These are phyloP conservation scores for Thielaviopsis ethacetica DNA, from an alignment of 2,329 filamentous ascomycete genomes.

Conservation along the genomic window DNA sequence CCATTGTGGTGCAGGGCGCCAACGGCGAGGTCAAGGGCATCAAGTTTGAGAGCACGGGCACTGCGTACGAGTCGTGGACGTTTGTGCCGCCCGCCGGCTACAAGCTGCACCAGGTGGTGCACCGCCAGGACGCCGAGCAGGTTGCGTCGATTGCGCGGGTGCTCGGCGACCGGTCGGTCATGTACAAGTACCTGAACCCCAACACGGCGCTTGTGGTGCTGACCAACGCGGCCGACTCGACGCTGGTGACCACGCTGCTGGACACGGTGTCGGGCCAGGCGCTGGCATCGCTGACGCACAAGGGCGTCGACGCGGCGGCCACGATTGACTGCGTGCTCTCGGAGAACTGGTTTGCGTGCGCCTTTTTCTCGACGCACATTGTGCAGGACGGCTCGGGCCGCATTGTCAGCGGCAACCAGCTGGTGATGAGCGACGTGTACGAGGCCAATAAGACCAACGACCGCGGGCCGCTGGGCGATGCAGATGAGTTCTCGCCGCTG, in stretches of 20 bases:
- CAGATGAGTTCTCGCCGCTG: conserved; percentile 71
- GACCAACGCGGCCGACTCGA: conserved; percentile 38
- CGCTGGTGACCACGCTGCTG: conserved; percentile 60
- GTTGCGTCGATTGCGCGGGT: conserved; percentile 92
- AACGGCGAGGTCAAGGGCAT: conserved; percentile 38
- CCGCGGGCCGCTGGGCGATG: conserved; percentile 59
- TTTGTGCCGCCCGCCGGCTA: conserved; percentile 52
- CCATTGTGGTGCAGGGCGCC: conserved; percentile 34
- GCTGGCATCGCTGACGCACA: conserved; percentile 53
- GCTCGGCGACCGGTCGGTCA: conserved; percentile 75
- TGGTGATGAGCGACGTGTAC: conserved; percentile 77
- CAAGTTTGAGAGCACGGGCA: conserved; percentile 29
- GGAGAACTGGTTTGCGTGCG: conserved; percentile 93
- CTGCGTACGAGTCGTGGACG: conserved; percentile 44
- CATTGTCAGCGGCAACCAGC: conserved; percentile 67
- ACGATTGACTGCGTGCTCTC: conserved; percentile 63
- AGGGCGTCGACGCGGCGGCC: conserved; percentile 57
- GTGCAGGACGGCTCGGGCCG: conserved; percentile 32
- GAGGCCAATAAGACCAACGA: conserved; percentile 74
- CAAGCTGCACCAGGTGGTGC: conserved; percentile 50
- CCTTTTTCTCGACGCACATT: conserved; percentile 49
- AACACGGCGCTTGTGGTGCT: conserved; percentile 68
- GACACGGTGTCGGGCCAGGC: conserved; percentile 76
- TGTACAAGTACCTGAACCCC: conserved; percentile 93
- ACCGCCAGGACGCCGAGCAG: conserved; percentile 60